phyloP scores from a whole-genome alignment of 371 early-diverging fungal genomes.

The Mucor piriformis region DNA sequence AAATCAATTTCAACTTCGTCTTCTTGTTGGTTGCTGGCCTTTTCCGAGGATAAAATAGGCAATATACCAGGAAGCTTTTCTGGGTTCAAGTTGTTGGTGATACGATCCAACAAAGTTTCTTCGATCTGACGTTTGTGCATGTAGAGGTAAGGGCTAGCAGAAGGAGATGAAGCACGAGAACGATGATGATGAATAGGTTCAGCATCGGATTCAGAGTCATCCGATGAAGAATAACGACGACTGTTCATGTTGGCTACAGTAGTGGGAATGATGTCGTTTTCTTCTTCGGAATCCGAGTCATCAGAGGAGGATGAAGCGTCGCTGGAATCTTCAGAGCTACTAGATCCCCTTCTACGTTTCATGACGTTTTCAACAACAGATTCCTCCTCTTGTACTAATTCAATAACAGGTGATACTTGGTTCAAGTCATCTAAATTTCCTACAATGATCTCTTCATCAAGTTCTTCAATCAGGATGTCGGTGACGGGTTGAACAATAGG shows the following conservation, averaged over 20 bases:
- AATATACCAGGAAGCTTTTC: conserved; percentile 54
- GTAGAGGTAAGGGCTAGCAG: conserved; percentile 28
- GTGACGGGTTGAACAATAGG: conserved; percentile 18
- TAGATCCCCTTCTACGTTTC: conserved; percentile 34
- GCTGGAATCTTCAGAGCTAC: conserved; percentile 22
- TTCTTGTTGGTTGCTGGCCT: conserved; percentile 24
- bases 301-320: conserved; percentile 23
- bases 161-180: conserved; percentile 19
- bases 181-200: conserved; percentile 26
- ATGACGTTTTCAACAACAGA: not conserved
- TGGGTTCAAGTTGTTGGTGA: conserved; percentile 43
- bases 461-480: conserved; percentile 1
- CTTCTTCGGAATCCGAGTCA: conserved; percentile 26
- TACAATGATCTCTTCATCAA: conserved; percentile 6
- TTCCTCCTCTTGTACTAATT: not conserved
- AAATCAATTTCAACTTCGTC: conserved; percentile 54
- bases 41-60: conserved; percentile 44
- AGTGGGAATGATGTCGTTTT: conserved; percentile 36
- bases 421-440: not conserved
- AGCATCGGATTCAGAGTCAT: conserved; percentile 35
- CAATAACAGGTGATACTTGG: too few relatives aligned
- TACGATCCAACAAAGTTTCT: conserved; percentile 47
- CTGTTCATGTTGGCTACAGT: conserved; percentile 43
- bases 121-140: conserved; percentile 55
- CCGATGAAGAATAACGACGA: conserved; percentile 40